Percentiles rank a stretch among this genome's conserved stretches.
Conservation (phyloP, 495 filamentous ascomycete genomes). For the Penicillium canariense region DNA sequence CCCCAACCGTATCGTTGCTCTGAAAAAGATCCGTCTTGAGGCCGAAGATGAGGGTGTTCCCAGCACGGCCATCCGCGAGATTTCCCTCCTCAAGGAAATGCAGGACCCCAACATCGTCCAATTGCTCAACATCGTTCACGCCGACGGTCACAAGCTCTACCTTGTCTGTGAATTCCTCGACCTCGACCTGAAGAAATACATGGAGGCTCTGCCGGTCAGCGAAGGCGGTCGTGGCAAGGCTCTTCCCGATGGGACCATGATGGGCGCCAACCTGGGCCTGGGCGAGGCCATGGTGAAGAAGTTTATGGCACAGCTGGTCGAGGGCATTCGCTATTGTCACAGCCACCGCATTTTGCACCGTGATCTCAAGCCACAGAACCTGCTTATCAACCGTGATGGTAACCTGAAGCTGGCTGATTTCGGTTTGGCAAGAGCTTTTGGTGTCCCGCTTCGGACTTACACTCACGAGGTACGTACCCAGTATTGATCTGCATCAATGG, state of each 20-base stretch:
- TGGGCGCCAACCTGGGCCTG: conserved; percentile 71
- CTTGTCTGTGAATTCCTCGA: conserved; percentile 95
- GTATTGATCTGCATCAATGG: background rate
- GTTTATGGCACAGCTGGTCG: conserved; percentile 92
- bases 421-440: conserved; percentile 92
- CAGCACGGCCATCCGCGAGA: conserved; percentile 94
- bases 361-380: conserved; percentile 96
- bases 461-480: conserved; percentile 74
- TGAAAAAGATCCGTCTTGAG: conserved; percentile 98
- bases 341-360: conserved; percentile 92
- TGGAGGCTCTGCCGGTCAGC: conserved; percentile 90
- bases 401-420: conserved; percentile 98
- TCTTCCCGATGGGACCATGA: conserved; percentile 72
- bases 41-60: conserved; percentile 97
- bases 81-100: conserved; percentile 95
- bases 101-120: conserved; percentile 91
- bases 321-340: conserved; percentile 93
- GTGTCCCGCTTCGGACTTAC: conserved; percentile 93
- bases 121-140: conserved; percentile 92
- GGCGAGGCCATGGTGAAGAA: conserved; percentile 92
- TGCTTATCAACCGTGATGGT: conserved; percentile 90
- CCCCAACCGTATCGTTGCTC: conserved; percentile 77
- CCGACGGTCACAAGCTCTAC: conserved; percentile 94
- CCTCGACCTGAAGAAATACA: conserved; percentile 95
- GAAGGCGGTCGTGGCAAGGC: conserved; percentile 89